A percentile compares a stretch with the other conserved stretches of the same genome.
Conservation (phyloP, 1,284 basidiomycete species). For the Pseudozyma pruni region DNA sequence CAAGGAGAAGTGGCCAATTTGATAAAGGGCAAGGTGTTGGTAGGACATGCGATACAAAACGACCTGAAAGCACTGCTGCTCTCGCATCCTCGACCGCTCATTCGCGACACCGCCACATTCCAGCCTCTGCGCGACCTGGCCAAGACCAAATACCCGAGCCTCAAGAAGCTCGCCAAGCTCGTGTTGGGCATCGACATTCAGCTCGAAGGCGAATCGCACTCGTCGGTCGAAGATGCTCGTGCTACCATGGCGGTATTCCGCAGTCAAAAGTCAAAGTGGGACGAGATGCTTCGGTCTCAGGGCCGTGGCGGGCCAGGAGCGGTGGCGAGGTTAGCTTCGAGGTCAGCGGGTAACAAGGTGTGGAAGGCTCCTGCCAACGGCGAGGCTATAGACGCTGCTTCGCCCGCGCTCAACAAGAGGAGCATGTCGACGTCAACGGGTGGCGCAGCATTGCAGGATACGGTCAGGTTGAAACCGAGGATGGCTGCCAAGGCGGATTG, state of each 20-base stretch:
- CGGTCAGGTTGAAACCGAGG: slow-evolving; percentile 29
- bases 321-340: slow-evolving; percentile 4
- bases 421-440: slow-evolving; percentile 8
- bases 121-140: slow-evolving; percentile 71
- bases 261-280: slow-evolving; percentile 87
- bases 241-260: slow-evolving; percentile 96
- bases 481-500: slow-evolving; percentile 44
- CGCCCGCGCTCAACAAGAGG: slow-evolving; percentile 28
- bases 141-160: slow-evolving; percentile 76
- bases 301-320: slow-evolving; percentile 2
- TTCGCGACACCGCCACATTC: slow-evolving; percentile 83
- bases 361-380: slow-evolving; percentile 32
- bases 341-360: slow-evolving; percentile 23
- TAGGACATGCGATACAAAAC: slow-evolving; percentile 93
- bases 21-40: slow-evolving; percentile 82
- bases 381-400: slow-evolving; percentile 24
- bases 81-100: slow-evolving; percentile 82
- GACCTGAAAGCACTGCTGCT: slow-evolving; percentile 89
- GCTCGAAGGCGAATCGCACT: slow-evolving; percentile 65
- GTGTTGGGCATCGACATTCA: slow-evolving; percentile 88
- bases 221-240: slow-evolving; percentile 78
- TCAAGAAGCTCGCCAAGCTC: slow-evolving; percentile 83
- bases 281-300: slow-evolving; percentile 67
- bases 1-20: slow-evolving; percentile 83
- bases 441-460: slow-evolving; percentile 10